Percentiles rank a stretch among this genome's conserved stretches.
Conservation (phyloP, 108 stramenopile species). For the Seminavis robusta region DNA sequence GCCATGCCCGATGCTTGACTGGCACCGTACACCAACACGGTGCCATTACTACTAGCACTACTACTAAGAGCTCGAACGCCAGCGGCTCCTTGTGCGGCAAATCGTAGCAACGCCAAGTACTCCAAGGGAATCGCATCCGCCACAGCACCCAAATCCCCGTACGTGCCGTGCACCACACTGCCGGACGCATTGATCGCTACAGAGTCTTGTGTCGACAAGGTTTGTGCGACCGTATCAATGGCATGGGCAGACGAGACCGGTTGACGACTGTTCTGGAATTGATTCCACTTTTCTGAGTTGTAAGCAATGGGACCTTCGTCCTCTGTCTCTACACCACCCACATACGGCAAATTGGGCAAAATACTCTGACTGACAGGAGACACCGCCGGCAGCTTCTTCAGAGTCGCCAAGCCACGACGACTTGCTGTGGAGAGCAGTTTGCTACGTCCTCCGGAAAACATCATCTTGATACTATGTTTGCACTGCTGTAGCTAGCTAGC, state of each 20-base stretch:
- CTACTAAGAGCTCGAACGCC: constrained; percentile 45
- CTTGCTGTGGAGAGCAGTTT: no score
- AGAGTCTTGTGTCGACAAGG: constrained; percentile 63
- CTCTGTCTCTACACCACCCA: no score
- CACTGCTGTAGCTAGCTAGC: no score
- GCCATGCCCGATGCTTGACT: constrained; percentile 62
- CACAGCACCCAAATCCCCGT: constrained; percentile 51
- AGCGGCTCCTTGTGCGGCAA: constrained; percentile 82
- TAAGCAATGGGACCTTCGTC: no score
- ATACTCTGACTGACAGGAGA: no score
- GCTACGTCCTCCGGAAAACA: no score
- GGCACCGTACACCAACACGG: constrained; percentile 80
- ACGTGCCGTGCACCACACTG: constrained; percentile 67
- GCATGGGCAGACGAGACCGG: constrained; percentile 82
- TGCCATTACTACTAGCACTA: constrained; percentile 35
- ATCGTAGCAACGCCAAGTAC: constrained; percentile 74
- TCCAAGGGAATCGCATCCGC: constrained; percentile 64
- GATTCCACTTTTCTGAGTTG: no score
- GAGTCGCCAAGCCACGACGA: no score
- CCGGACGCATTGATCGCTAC: constrained; percentile 65
- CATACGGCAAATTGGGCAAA: no score
- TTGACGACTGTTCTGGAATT: no score
- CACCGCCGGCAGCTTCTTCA: no score
- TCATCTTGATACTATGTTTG: no score
- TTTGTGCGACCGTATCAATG: constrained; percentile 39